Conservation (phyloP, 495 filamentous ascomycete genomes). For the Neurospora sp. region DNA sequence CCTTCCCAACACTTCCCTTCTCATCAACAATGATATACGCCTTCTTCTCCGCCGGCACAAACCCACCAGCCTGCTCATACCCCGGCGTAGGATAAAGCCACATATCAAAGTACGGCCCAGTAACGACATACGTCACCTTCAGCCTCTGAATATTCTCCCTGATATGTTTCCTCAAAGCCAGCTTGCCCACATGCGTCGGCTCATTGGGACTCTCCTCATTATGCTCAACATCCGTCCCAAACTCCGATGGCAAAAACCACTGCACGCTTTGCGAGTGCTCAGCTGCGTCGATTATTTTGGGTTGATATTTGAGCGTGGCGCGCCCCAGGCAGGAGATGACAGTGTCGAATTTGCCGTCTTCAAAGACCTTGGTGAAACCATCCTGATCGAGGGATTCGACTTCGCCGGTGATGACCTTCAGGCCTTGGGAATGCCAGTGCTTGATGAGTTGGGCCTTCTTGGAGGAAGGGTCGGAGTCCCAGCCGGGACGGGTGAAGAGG, state of each 20-base stretch:
- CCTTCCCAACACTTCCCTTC: conserved; percentile 38
- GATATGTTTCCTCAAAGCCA: conserved; percentile 52
- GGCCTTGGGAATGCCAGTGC: conserved; percentile 35
- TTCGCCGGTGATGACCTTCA: conserved; percentile 52
- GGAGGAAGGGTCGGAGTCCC: conserved; percentile 27
- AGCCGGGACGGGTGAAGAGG: conserved; percentile 50
- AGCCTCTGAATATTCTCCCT: conserved; percentile 38
- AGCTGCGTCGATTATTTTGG: conserved; percentile 48
- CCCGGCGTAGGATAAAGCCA: conserved; percentile 37
- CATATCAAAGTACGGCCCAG: conserved; percentile 61
- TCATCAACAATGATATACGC: conserved; percentile 47
- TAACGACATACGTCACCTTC: conserved; percentile 58
- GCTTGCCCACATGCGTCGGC: conserved; percentile 60
- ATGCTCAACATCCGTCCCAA: conserved; percentile 67
- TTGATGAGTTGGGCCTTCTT: conserved; percentile 39
- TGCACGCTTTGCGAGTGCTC: conserved; percentile 44
- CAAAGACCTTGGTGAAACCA: conserved; percentile 44
- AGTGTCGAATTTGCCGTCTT: conserved; percentile 45
- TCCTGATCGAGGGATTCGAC: conserved; percentile 29
- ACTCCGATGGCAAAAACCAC: conserved; percentile 64
- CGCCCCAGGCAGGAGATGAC: conserved; percentile 56
- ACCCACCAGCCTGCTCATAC: conserved; percentile 37
- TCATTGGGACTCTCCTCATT: conserved; percentile 44
- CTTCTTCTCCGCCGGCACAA: conserved; percentile 42
- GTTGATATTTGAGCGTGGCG: conserved; percentile 45